Percentiles rank a stretch among this genome's conserved stretches.
phyloP scores from a whole-genome alignment of 78 protist species.

The Thecamonas trahens region DNA sequence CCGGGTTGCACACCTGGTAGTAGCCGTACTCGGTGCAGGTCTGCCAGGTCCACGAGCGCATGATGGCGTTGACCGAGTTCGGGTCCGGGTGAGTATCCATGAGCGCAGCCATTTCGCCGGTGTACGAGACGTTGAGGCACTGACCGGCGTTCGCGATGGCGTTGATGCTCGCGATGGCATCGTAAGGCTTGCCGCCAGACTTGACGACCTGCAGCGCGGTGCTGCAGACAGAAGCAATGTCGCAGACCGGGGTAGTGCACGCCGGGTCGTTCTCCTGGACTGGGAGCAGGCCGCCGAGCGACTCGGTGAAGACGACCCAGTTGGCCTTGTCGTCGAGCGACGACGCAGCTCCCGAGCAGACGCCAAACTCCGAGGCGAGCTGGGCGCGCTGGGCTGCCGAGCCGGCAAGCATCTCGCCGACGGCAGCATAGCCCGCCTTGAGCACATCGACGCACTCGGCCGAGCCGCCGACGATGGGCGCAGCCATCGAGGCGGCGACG shows the following conservation, averaged over 20 bases:
- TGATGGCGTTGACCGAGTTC: not conserved
- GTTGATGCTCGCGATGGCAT: no score
- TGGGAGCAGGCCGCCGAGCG: slow-evolving; percentile 14
- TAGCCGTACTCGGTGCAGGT: slow-evolving; percentile 47
- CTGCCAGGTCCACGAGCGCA: slow-evolving; percentile 17
- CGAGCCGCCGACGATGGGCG: slow-evolving; percentile 26
- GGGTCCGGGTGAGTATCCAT: no score
- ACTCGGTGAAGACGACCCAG: slow-evolving; percentile 18
- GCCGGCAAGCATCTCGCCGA: slow-evolving; percentile 13
- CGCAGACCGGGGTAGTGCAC: slow-evolving; percentile 9
- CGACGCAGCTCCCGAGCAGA: not conserved
- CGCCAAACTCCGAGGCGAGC: not conserved
- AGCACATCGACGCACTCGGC: slow-evolving; percentile 3
- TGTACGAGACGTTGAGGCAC: no score
- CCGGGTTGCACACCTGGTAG: slow-evolving; percentile 47
- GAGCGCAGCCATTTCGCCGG: no score
- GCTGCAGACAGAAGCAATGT: slow-evolving; percentile 14
- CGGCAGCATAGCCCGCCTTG: slow-evolving; percentile 5
- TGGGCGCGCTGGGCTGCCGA: slow-evolving; percentile 5
- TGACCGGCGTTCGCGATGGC: no score
- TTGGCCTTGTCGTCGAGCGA: not conserved
- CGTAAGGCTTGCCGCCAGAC: no score
- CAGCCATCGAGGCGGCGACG: slow-evolving; percentile 1
- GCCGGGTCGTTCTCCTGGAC: slow-evolving; percentile 46
- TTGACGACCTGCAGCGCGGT: no score